Percentiles rank a stretch among this genome's conserved stretches.
Evolutionary conservation across 371 early-diverging fungal genomes (phyloP).

Genomic region (Apophysomyces trapeziformis): DNA sequence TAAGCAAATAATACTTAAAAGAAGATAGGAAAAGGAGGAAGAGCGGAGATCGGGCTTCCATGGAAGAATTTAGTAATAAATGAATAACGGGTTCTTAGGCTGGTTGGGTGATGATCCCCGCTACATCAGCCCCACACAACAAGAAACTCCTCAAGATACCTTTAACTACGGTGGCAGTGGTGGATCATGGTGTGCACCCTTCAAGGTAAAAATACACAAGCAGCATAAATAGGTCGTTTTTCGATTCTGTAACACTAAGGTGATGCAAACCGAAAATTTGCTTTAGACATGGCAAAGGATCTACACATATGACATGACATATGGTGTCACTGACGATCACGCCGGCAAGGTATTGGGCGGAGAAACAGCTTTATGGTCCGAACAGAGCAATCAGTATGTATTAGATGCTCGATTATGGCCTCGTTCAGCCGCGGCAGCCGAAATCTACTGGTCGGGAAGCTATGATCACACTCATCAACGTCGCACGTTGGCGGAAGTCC

Average conservation of each 20-base stretch:
- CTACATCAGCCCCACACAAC: slow-evolving; percentile 45
- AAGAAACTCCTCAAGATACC: slow-evolving; percentile 29
- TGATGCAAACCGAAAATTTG: not conserved
- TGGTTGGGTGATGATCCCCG: slow-evolving; percentile 49
- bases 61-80: too few relatives aligned
- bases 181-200: slow-evolving; percentile 74
- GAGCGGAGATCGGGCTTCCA: too few relatives aligned
- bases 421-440: slow-evolving; percentile 73
- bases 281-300: slow-evolving; percentile 79
- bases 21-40: not conserved
- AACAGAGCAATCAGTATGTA: slow-evolving; percentile 66
- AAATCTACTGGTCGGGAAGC: slow-evolving; percentile 78
- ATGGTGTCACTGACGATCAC: slow-evolving; percentile 55
- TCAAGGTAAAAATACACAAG: slow-evolving; percentile 23
- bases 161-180: slow-evolving; percentile 57
- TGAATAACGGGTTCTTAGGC: slow-evolving; percentile 19
- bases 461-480: slow-evolving; percentile 54
- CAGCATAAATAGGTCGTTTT: not conserved
- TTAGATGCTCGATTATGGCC: slow-evolving; percentile 76
- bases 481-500: slow-evolving; percentile 32
- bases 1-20: slow-evolving; percentile 16
- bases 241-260: not conserved
- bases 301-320: slow-evolving; percentile 70
- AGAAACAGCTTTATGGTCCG: slow-evolving; percentile 73
- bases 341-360: slow-evolving; percentile 51